Evolutionary conservation across 306 rosid species (phyloP), one percentile per base, ranked within the genome.

Genomic region (Carpinus fangiana): DNA sequence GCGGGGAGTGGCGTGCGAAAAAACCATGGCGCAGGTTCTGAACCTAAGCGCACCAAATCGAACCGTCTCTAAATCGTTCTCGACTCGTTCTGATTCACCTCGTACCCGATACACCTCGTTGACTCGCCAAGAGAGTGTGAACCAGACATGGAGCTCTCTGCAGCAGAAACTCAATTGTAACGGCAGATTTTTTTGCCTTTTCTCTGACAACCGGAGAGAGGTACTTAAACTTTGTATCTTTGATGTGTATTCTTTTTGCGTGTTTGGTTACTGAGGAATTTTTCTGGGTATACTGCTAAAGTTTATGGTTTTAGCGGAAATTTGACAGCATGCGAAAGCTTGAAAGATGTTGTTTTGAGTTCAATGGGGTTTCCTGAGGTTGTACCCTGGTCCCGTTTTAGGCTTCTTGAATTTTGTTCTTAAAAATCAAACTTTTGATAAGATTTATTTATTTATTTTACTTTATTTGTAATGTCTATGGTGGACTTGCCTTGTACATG

Each of bases 121-220:
- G 20, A 53, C 68, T 36, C 79, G 75, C 73, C 75, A 67, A 20
- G 79, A 70, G 36, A 82, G 82, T 51, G 64, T 72, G 7, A 47
- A 11, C 68, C 81, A 55, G 16, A 77, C 69, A 17, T 92, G 95
- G 95, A 72, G 31, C 41, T 28, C 21, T 84, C 80, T 94, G 43
- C 97, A 78, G 68, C 87, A 66, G 73, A 65, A 79, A 51, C 86
- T 92, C 88, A 83, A 78, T 45, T 82, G 84, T 81, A 93, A 82
- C 38, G 88, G 84, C 76, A 85, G 90, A 81, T 81, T 93, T 84
- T 76, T 74, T 23, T 92, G 99, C 86, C 89, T 93, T 21, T 95
- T 95, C 90, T 86, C 98, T 1, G 88, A 84, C 51, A 87, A 85
- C 75, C 87, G 84, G 51, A 90, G 77, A 81, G 74, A 95, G 98